Evolutionary conservation across 768 basidiomycete genomes (phyloP).

Genomic region (Coprinopsis strossmayeri): DNA sequence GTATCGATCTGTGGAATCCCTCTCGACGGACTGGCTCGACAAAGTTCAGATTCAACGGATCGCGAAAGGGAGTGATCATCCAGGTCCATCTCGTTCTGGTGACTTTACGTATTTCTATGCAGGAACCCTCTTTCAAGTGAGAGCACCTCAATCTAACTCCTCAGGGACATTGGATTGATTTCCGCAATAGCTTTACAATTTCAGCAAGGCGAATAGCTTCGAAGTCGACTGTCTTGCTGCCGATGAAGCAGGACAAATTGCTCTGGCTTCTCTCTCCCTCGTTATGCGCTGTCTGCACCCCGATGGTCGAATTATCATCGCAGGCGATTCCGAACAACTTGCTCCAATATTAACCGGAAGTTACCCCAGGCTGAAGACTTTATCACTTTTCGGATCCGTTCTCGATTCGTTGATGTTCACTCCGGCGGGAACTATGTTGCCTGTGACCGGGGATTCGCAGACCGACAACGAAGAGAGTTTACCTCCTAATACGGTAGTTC

Average conservation of each 20-base stretch:
- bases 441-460: constrained; percentile 11
- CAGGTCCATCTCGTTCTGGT: constrained; percentile 23
- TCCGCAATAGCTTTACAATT: constrained; percentile 35
- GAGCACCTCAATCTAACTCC: constrained; percentile 4
- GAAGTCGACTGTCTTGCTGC: constrained; percentile 38
- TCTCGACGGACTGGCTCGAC: constrained; percentile 36
- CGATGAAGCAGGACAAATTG: constrained; percentile 48
- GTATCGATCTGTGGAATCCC: constrained; percentile 28
- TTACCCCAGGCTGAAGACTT: constrained; percentile 34
- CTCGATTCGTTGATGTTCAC: constrained; percentile 39
- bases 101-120: constrained; percentile 31
- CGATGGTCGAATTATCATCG: constrained; percentile 36
- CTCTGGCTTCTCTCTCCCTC: constrained; percentile 37
- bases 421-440: constrained; percentile 2
- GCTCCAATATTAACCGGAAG: constrained; percentile 42
- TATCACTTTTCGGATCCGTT: constrained; percentile 40
- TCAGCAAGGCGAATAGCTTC: constrained; percentile 32
- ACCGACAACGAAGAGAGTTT: constrained; percentile 16
- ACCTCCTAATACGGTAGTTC: constrained; percentile 33
- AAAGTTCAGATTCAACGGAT: constrained; percentile 36
- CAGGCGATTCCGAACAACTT: constrained; percentile 47
- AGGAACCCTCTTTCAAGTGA: constrained; percentile 43
- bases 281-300: constrained; percentile 35
- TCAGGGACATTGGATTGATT: background rate
- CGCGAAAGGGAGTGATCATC: constrained; percentile 32